Evolutionary conservation across 2,329 filamentous ascomycete species (phyloP), one percentile per base, ranked within the genome.

Genomic region (Cladosporium sp.): DNA sequence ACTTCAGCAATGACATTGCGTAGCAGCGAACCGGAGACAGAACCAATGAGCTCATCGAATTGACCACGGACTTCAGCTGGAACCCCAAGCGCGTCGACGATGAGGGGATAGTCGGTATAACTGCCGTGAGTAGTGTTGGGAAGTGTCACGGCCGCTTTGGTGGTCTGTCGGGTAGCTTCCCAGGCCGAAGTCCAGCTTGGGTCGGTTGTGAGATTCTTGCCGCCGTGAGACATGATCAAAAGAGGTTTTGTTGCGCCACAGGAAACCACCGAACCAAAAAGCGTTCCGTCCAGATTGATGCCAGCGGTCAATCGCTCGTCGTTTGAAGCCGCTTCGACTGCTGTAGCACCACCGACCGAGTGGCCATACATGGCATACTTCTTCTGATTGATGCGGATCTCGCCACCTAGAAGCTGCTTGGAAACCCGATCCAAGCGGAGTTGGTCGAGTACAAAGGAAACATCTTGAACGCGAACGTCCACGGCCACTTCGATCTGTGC

Each of bases 1-100:
- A 40, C 14, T 3, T 17, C 20, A 25, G 34, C 25, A 20, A 97
- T 93, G 3, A 83, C 84, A 1, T 76, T 84, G 59, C 84, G 87
- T 70, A 96, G 96, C 74, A 96, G 92, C 85, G 81, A 78, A 5
- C 84, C 92, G 56, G 91, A 95, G 67, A 92, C 89, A 11, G 85
- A 81, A 17, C 79, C 96, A 40, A 85, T 85, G 34, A 83, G 36
- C 11, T 19, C 17, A 19, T 22, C 50, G 38, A 60, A 59, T 39
- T 30, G 40, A 34, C 28, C 36, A 20, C 25, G 60, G 50, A 22
- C 51, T 25, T 19, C 52, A 14, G 45, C 50, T 28, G 55, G 51
- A 12, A 61, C n/a, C 1, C 45, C 60, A 43, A 59, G 45, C 22
- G 45, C 51, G 45, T 63, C 59, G 14, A 59, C 52, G 8, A 60